Base-by-base conservation (phyloP, 164 flowering plant species). In the Platanus orientalis region DNA sequence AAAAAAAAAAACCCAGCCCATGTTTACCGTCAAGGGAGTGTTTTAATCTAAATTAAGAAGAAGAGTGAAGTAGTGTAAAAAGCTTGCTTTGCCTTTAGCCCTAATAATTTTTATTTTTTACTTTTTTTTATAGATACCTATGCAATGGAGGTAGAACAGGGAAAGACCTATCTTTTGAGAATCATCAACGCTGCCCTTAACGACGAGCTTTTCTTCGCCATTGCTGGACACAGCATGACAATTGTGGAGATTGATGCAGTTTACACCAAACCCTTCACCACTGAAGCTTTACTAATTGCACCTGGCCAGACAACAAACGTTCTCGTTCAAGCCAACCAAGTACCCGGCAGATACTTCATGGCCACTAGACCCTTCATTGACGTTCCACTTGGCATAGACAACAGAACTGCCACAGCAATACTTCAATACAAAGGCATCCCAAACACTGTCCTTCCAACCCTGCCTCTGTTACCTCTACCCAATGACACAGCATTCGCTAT, bases 221-320 rank as follows among this genome's bases (percentile, higher is more conserved):
- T 82, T 34, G 79, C 82, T 10, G 75, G 77, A n/a, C 86, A 82
- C 62, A 76, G 68, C 73, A 61, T 82, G 78, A 80, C 83, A 12
- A 82, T 80, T 6, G 86, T 82, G 27, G 86, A 82, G 62, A 71
- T 78, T n/a, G 86, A 82, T 69, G 86, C 86, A 29, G 82, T 74
- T 40, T 82, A 80, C 66, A 69, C 74, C 26, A 82, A 76, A 47
- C 86, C 84, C 42, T 82, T 76, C 73, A 61, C 75, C 40, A 80
- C 84, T 12, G 44, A 57, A 21, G 70, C 80, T 11, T n/a, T 82
- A 5, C 68, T 76, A 17, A 76, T 82, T 24, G 79, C 79, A n/a
- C 84, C 86, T 6, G 86, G 86, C 19, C 86, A 82, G 71, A 82
- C 84, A 27, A 80, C 84, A 63, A 80, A 76, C 36, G 84, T 82